phyloP scores from a whole-genome alignment of 1,284 basidiomycete genomes.

The Rhodotorula mucilaginosa region DNA sequence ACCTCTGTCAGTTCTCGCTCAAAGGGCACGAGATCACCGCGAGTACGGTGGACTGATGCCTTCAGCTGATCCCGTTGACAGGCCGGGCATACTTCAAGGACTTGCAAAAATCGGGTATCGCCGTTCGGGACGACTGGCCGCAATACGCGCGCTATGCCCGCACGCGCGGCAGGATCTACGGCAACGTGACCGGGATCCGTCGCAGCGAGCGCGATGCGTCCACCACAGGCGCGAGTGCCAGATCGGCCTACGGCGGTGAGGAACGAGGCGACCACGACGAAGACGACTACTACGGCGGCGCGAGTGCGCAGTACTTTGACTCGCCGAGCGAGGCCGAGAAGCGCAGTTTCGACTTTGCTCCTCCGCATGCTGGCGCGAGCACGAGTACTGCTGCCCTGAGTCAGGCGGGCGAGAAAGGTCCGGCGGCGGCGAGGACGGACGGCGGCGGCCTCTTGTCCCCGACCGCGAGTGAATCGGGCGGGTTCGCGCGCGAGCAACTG shows the following conservation, averaged over 20 bases:
- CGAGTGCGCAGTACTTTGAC: not conserved
- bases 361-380: not conserved
- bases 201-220: slow-evolving; percentile 11
- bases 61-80: not conserved
- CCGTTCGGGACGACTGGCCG: slow-evolving; percentile 94
- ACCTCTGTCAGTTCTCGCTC: slow-evolving; percentile 59
- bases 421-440: not conserved
- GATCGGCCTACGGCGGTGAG: slow-evolving; percentile 3
- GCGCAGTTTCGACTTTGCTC: not conserved
- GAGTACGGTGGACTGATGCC: too few relatives aligned
- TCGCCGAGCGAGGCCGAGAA: not conserved
- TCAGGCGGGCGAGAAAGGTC: not conserved
- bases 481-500: slow-evolving; percentile 6
- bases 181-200: slow-evolving; percentile 73
- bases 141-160: slow-evolving; percentile 91
- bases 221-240: not conserved
- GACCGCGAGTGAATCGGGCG: not conserved
- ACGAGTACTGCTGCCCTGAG: not conserved
- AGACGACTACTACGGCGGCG: not conserved
- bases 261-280: not conserved
- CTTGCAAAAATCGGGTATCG: slow-evolving; percentile 84
- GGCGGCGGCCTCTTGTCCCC: slow-evolving; percentile 2
- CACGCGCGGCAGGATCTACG: slow-evolving; percentile 81
- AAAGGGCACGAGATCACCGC: not conserved
- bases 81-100: slow-evolving; percentile 97